These are phyloP conservation scores for Zygoascus flipseniorum DNA, from an alignment of 805 yeast species.

Conservation along the genomic window DNA sequence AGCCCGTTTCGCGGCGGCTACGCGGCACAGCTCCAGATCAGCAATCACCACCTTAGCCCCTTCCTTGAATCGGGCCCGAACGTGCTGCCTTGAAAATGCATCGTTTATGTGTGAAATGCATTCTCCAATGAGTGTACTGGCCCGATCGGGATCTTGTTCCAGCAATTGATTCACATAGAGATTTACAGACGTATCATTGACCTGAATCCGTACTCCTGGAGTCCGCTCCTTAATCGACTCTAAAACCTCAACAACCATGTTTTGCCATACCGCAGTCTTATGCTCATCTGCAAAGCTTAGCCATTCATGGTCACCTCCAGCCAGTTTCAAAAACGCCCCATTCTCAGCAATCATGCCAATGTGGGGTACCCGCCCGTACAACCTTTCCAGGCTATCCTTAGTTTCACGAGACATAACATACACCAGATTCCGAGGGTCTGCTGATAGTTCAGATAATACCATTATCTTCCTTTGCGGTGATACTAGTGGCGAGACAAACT, in stretches of 20 bases:
- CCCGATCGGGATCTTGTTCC: slow-evolving; percentile 51
- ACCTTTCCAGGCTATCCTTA: slow-evolving; percentile 54
- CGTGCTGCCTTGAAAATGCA: slow-evolving; percentile 48
- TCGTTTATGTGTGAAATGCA: slow-evolving; percentile 79
- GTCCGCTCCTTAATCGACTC: slow-evolving; percentile 61
- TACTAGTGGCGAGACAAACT: slow-evolving; percentile 29
- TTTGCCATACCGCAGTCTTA: slow-evolving; percentile 41
- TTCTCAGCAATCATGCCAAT: slow-evolving; percentile 85
- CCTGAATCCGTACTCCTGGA: slow-evolving; percentile 67
- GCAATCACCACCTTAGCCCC: slow-evolving; percentile 65
- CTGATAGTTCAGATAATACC: slow-evolving; percentile 50
- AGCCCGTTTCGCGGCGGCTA: slow-evolving; percentile 40
- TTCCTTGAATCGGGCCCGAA: slow-evolving; percentile 66
- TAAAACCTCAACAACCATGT: slow-evolving; percentile 46
- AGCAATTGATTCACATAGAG: slow-evolving; percentile 63
- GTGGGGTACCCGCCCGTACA: slow-evolving; percentile 57
- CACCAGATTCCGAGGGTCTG: slow-evolving; percentile 54
- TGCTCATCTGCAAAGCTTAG: slow-evolving; percentile 46
- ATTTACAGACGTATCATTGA: slow-evolving; percentile 67
- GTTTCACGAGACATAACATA: slow-evolving; percentile 63
- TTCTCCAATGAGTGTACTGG: slow-evolving; percentile 67
- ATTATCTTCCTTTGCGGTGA: slow-evolving; percentile 53
- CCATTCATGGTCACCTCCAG: slow-evolving; percentile 41
- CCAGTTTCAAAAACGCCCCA: slow-evolving; percentile 62
- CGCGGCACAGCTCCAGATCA: slow-evolving; percentile 41